Base-by-base conservation (phyloP, 1,284 basidiomycete species). In the Fomitopsis betulina region DNA sequence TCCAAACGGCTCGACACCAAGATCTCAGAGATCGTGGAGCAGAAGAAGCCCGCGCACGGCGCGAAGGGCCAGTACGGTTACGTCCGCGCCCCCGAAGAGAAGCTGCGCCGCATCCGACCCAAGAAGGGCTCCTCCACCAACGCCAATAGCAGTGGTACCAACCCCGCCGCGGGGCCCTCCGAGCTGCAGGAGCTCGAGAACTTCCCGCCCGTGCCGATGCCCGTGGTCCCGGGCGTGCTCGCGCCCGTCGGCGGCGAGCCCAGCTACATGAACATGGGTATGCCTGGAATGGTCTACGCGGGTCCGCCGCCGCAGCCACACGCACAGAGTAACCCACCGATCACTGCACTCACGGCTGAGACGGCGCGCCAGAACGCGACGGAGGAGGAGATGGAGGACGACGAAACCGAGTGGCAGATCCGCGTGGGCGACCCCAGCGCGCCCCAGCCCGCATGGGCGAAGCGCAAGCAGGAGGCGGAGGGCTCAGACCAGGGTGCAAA, bases 41-140 rank as follows among this genome's bases (percentile, higher is more conserved):
- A 85, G 66, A 86, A 82, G 68, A 87, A 84, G 63, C 84, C 85
- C 1, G 70, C 73, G 2, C 79, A 77, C 15, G 86, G 86, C 23
- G 87, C 88, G 69, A 87, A 89, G 65, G 88, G 87, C 0, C 88
- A 89, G 61, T 89, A 89, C 62, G 87, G 87, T 33, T 90, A 88
- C 60, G 86, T 90, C 53, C 85, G 89, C 21, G 80, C 83, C 63
- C 74, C 84, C 0, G 87, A 89, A 62, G 84, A 83, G 63, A 88
- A 84, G 67, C 75, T 76, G 0, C 88, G 81, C 68, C 81, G 81
- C 30, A 62, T 70, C 12, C 75, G 84, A 19, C 32, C 32, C 58
- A 86, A 79, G 70, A 85, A 78, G 65, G 49, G 49, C 8, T n/a
- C 32, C n/a, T n/a, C 32, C n/a, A 10, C 12, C 39, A 37, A 37